Conservation (phyloP, 2,329 filamentous ascomycete genomes). For the Botrytis sinoallii region DNA sequence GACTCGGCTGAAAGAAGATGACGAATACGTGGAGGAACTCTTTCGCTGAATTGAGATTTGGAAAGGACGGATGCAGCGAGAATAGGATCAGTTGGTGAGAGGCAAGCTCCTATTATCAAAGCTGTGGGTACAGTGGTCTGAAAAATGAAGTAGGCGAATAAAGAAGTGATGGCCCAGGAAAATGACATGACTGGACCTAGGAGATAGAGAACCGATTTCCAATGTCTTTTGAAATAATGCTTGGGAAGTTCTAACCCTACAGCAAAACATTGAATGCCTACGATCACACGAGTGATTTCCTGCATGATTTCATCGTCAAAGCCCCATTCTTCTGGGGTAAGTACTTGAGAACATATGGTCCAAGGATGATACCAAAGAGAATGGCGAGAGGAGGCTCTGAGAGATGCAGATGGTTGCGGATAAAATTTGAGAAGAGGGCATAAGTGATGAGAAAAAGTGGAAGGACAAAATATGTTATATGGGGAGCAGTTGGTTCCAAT, state of each 20-base stretch:
- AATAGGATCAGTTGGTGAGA: slow-evolving; percentile 56
- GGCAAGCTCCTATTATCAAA: slow-evolving; percentile 51
- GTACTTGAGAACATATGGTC: slow-evolving; percentile 62
- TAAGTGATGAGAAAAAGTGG: slow-evolving; percentile 57
- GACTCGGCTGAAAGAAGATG: slow-evolving; percentile 52
- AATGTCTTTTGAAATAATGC: slow-evolving; percentile 35
- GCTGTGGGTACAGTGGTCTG: slow-evolving; percentile 45
- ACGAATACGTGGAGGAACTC: slow-evolving; percentile 50
- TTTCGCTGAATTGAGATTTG: slow-evolving; percentile 50
- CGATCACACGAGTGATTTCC: slow-evolving; percentile 68
- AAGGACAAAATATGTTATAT: slow-evolving; percentile 57
- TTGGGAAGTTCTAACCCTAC: slow-evolving; percentile 68
- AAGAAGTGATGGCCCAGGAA: slow-evolving; percentile 44
- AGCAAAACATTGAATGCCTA: slow-evolving; percentile 72
- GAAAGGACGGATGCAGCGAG: slow-evolving; percentile 52
- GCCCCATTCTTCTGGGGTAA: slow-evolving; percentile 60
- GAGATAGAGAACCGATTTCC: slow-evolving; percentile 32
- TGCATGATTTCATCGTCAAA: slow-evolving; percentile 66
- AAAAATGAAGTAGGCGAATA: slow-evolving; percentile 48
- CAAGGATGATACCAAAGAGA: slow-evolving; percentile 67
- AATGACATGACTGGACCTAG: slow-evolving; percentile 34
- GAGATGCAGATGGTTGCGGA: slow-evolving; percentile 58
- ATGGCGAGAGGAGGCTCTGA: slow-evolving; percentile 60
- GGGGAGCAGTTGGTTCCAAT: slow-evolving; percentile 52
- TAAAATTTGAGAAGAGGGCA: slow-evolving; percentile 56